phyloP scores from a whole-genome alignment of 805 yeast genomes.

The Metschnikowia gruessii region DNA sequence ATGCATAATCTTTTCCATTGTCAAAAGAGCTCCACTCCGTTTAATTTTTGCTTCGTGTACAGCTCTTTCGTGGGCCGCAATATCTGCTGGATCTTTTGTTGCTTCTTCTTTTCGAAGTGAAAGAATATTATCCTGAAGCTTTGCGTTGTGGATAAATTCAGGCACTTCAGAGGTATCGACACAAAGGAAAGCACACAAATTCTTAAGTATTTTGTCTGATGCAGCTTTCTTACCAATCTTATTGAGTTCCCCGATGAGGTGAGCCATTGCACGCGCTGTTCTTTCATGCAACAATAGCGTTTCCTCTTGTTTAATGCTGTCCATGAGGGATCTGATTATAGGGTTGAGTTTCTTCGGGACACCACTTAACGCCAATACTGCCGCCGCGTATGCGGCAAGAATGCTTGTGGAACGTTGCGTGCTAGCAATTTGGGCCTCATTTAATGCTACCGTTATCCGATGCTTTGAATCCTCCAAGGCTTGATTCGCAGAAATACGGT shows the following conservation, averaged over 20 bases:
- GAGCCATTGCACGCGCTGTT: constrained; percentile 66
- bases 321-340: constrained; percentile 86
- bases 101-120: constrained; percentile 81
- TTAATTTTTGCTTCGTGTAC: constrained; percentile 74
- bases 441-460: constrained; percentile 61
- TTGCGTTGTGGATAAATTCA: constrained; percentile 69
- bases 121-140: constrained; percentile 53
- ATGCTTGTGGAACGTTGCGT: constrained; percentile 55
- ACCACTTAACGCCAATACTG: constrained; percentile 57
- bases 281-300: constrained; percentile 62
- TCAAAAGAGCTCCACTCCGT: constrained; percentile 76
- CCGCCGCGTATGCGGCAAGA: constrained; percentile 73
- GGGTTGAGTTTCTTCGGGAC: constrained; percentile 90
- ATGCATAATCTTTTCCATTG: constrained; percentile 58
- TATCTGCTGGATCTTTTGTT: constrained; percentile 56
- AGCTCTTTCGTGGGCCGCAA: constrained; percentile 57
- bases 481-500: constrained; percentile 66
- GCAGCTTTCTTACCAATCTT: constrained; percentile 61
- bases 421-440: constrained; percentile 59
- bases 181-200: constrained; percentile 87
- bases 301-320: constrained; percentile 77
- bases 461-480: constrained; percentile 76
- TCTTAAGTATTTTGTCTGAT: constrained; percentile 84
- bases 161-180: constrained; percentile 97
- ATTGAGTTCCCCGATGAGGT: constrained; percentile 59